Base-by-base conservation (phyloP, 768 basidiomycete species). In the Suillus discolor region DNA sequence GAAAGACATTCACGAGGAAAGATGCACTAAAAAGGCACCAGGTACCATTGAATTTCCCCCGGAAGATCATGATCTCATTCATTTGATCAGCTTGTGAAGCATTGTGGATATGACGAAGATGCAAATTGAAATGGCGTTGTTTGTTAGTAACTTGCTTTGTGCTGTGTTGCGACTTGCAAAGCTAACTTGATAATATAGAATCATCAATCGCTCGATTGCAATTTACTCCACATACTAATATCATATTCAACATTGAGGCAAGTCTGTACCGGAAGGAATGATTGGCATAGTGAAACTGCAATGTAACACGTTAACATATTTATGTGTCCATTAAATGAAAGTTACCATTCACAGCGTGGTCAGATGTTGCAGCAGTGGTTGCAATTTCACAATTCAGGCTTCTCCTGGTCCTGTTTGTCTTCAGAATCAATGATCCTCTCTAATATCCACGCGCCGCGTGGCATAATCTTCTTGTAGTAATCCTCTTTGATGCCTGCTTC, bases 381-480 rank as follows among this genome's bases (percentile, higher is more conserved):
- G 28, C 12, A 38, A 42, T 60, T 60, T 60, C 41, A 60, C 28
- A 25, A 42, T 60, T 42, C 6, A 42, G 41, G 39, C 25, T 28
- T 42, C 59, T 42, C 59, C 59, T 60, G 59, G 41, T 28, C 28
- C 25, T 60, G 41, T 28, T 60, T 60, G 59, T 42, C 59, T 13
- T 60, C 59, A 28, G 59, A 60, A 57, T 78, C 68, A 66, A 89
- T 78, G 60, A 72, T 74, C 74, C 85, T 87, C 79, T 96, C 91
- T 61, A 96, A 83, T 66, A 96, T 81, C 94, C 94, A 96, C 25
- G 94, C 94, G 72, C 90, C 91, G 68, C 85, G 86, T 31, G 94
- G 94, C 36, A 78, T 81, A 65, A 96, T 92, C 76, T 93, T 96
- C 79, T 93, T 94, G 86, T 96, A 96, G 78, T 96, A 96, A 67